Base-by-base conservation (phyloP, 1,284 basidiomycete genomes). In the Ustilago tritici region DNA sequence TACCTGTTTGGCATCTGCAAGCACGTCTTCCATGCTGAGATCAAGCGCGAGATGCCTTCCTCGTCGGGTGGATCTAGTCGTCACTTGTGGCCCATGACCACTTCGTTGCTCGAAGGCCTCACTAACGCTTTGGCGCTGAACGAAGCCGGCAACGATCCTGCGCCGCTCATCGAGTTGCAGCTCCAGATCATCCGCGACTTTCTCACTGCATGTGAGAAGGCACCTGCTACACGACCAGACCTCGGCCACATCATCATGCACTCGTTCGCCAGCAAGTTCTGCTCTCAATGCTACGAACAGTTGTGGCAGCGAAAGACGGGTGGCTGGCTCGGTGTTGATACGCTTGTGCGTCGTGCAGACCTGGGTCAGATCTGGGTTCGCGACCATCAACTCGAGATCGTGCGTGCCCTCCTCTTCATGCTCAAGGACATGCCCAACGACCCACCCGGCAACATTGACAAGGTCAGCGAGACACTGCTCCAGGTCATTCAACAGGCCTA, bases 341-440 rank as follows among this genome's bases (percentile, higher is more conserved):
- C 80, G 79, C 65, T 86, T 9, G 73, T 85, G 10, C 78, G 84
- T 11, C 70, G 76, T 12, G 81, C 82, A 36, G 90, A 92, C 28
- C 88, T 97, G 32, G 91, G 90, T 77, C 58, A 70, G 60, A 64
- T 70, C 32, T 97, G 95, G 93, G 89, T 95, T 56, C 89, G 91
- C 70, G 94, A 97, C 65, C 92, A 95, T 55, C 93, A 97, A 86
- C 90, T 94, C 52, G 96, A 99, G 81, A 91, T 98, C 74, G 91
- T 95, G 58, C 92, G 95, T 53, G 95, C 93, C 5, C 89, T 99
- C 38, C 88, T 99, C 53, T 95, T 95, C 84, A 93, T 96, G 73
- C 89, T 99, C 57, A 98, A 99, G 85, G 96, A 99, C 85, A 93
- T 98, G 85, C 95, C 97, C 0, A 91, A 91, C 76, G 95, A 99